Evolutionary conservation across 2,329 filamentous ascomycete species (phyloP), one percentile per base, ranked within the genome.

Genomic region (Aspergillus sp.): DNA sequence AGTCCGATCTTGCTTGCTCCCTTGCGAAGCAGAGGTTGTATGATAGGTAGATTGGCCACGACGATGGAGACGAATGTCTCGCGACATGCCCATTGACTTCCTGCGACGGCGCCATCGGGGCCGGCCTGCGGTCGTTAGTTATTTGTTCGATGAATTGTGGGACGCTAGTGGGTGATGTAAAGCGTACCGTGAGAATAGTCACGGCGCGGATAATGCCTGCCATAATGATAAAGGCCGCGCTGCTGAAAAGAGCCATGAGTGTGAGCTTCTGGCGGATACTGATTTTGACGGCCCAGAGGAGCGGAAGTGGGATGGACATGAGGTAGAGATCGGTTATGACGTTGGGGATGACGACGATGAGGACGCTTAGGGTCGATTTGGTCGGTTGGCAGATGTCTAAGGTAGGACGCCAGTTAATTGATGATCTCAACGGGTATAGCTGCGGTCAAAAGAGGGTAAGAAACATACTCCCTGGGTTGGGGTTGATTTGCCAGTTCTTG

Each of bases 401-500:
- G 19, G 51, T 39, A 50, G 10, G 19, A 5, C 2, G 47, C 5
- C 15, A 15, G 52, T 17, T 58, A 30, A 36, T 36, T 1, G 32
- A 13, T 30, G 32, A 36, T 36, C 11, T 15, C 5, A 13, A 36
- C 0, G 11, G 5, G 11, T 6, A 36, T 13, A 36, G 10, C 5
- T 15, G 32, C 32, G 2, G 11, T n/a, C 32, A 36, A 13, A 7
- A 4, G 3, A 11, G 10, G 8, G 8, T 3, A 11, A 21, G 41
- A 4, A 75, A 76, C 82, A 72, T 66, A 84, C 82, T 79, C 19
- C 84, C 83, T 0, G 84, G 84, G 36, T 87, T 75, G 0, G 85
- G 85, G 52, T 78, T 75, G 47, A 87, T 84, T 67, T 87, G 84
- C 84, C 84, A 87, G 66, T 83, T 82, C n/a, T 76, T 77, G 38